These are phyloP conservation scores for Aspergillus ochraceoroseus DNA, from an alignment of 2,329 filamentous ascomycete species.

Conservation along the genomic window DNA sequence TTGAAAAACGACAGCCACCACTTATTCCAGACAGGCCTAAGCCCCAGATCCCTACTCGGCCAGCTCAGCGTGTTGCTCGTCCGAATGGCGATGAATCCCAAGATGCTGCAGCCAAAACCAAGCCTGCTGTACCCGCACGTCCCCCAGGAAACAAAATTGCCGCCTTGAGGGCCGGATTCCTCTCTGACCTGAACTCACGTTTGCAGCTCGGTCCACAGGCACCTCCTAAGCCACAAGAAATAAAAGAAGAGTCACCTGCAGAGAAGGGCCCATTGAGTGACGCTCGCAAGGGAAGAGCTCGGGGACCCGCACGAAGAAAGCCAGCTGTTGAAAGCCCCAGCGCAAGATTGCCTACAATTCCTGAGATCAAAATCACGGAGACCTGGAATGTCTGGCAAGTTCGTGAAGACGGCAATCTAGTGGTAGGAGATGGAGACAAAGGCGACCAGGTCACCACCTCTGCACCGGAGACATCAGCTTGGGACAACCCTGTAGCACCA, in stretches of 20 bases:
- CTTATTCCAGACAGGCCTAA: slow-evolving; percentile 56
- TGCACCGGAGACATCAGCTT: slow-evolving; percentile 15
- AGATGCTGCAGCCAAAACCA: slow-evolving; percentile 55
- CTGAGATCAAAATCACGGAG: slow-evolving; percentile 38
- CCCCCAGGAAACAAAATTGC: slow-evolving; percentile 83
- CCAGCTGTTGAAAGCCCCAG: slow-evolving; percentile 57
- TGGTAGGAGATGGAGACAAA: slow-evolving; percentile 25
- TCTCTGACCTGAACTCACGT: slow-evolving; percentile 87
- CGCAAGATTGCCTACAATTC: slow-evolving; percentile 31
- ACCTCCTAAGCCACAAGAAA: slow-evolving; percentile 64
- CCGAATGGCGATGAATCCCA: slow-evolving; percentile 31
- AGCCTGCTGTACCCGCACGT: slow-evolving; percentile 74
- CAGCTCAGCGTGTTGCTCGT: slow-evolving; percentile 49
- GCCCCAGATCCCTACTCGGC: slow-evolving; percentile 62
- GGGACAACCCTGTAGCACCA: slow-evolving; percentile 26
- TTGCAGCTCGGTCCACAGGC: slow-evolving; percentile 79
- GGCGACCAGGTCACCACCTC: slow-evolving; percentile 15
- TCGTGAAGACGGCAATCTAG: slow-evolving; percentile 32
- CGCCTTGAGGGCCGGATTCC: slow-evolving; percentile 81
- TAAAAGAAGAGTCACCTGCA: slow-evolving; percentile 55
- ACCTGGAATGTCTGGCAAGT: slow-evolving; percentile 43
- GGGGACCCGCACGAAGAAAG: slow-evolving; percentile 75
- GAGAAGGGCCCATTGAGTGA: slow-evolving; percentile 79
- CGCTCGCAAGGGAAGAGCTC: slow-evolving; percentile 82
- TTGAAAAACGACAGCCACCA: slow-evolving; percentile 50